phyloP scores from a whole-genome alignment of 2,329 filamentous ascomycete genomes.

The Pestalotiopsis sp. region DNA sequence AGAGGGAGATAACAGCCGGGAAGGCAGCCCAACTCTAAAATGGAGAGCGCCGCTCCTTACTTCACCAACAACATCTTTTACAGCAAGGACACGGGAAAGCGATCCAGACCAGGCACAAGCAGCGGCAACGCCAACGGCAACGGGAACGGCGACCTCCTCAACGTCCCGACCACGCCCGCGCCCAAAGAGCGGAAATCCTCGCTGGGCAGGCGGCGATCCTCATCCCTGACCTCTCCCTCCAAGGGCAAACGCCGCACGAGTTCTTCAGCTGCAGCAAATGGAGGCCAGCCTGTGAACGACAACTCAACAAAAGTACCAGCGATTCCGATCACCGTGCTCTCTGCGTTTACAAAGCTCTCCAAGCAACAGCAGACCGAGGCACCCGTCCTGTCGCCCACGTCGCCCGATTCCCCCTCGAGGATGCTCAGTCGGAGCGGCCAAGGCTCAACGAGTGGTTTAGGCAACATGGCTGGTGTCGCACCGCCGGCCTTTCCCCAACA shows the following conservation, averaged over 20 bases:
- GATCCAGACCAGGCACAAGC: constrained; percentile 39
- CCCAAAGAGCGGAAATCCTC: constrained; percentile 54
- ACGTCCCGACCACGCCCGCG: constrained; percentile 25
- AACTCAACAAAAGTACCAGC: constrained; percentile 50
- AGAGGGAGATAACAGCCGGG: constrained; percentile 1
- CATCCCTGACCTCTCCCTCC: constrained; percentile 49
- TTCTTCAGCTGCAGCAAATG: constrained; percentile 42
- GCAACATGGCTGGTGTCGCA: constrained; percentile 26
- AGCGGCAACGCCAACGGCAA: constrained; percentile 37
- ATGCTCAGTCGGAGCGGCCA: constrained; percentile 49
- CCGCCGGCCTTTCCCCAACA: constrained; percentile 18
- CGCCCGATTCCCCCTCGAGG: constrained; percentile 41
- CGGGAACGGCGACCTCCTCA: constrained; percentile 27
- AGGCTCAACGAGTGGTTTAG: constrained; percentile 31
- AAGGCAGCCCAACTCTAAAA: background rate
- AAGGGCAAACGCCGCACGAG: constrained; percentile 43
- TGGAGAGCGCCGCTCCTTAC: constrained; percentile 24
- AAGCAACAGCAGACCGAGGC: constrained; percentile 30
- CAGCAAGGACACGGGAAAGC: constrained; percentile 20
- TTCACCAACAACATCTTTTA: constrained; percentile 28
- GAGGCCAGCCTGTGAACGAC: constrained; percentile 42
- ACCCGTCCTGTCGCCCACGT: constrained; percentile 33
- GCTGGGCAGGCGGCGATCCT: constrained; percentile 50
- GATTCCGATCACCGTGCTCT: constrained; percentile 55
- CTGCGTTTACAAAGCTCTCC: constrained; percentile 49